Base-by-base conservation (phyloP, 23 red algal species). In the Gracilaria gracilis region DNA sequence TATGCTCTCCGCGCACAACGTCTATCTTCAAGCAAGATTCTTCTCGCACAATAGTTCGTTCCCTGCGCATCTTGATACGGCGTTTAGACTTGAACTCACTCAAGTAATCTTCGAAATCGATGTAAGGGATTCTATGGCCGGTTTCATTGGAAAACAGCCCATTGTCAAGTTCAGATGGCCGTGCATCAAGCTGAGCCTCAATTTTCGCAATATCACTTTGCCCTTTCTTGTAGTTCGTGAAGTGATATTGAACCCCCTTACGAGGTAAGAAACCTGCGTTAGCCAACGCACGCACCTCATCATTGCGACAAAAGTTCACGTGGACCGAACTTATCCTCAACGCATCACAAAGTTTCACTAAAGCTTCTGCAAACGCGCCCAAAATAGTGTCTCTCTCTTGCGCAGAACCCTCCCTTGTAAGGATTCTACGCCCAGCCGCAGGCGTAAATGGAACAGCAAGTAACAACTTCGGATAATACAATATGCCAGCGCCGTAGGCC, bases 401-500 rank as follows among this genome's bases (percentile, higher is more conserved):
- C 23, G 53, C 59, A 27, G 57, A 55, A 27, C 36, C 64, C 36
- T 62, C 79, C 58, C 27, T 29, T 15, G 92, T 95, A 34, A 98
- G 79, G 25, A 98, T 61, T 51, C 96, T 79, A 57, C 96, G 83
- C 29, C 86, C 91, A 20, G 87, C 61, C 2, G 83, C 96, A 40
- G 96, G 96, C 23, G 96, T 95, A 46, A 98, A 98, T 2, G 96
- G 96, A 12, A 95, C 83, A 25, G 88, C 93, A 21, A 90, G 73
- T 28, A 95, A 77, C 36, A 98, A 53, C 80, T 98, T 98, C 15
- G 96, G 96, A 70, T 98, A 98, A 65, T 98, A 98, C 59, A 44
- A 61, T 29, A 95, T 82, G 2, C 89, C 93, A 25, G 81, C 83
- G 15, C 57, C 24, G 33, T 94, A 66, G 8, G 92, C 76, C 5